Conservation (phyloP, 306 rosid genomes). For the Begonia peltatifolia region DNA sequence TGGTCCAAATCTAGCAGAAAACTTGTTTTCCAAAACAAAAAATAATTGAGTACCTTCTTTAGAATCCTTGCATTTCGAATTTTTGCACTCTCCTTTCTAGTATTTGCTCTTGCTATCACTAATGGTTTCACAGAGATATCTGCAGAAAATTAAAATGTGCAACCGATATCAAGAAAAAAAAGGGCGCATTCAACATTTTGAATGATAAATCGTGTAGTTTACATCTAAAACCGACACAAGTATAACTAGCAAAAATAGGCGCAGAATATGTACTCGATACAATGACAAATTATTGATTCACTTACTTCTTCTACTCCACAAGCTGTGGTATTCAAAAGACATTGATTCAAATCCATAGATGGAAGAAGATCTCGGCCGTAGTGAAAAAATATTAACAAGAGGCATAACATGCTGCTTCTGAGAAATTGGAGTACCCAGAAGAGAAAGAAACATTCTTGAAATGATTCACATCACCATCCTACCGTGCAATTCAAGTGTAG, state of each 20-base stretch:
- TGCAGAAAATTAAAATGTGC: slow-evolving; percentile 13
- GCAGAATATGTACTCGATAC: not conserved
- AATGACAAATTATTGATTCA: not conserved
- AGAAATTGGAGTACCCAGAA: not conserved
- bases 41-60: slow-evolving; percentile 40
- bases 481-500: slow-evolving; percentile 1
- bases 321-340: slow-evolving; percentile 21
- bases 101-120: slow-evolving; percentile 42
- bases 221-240: not conserved
- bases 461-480: not conserved
- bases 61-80: slow-evolving; percentile 47
- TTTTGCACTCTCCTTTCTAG: slow-evolving; percentile 54
- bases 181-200: not conserved
- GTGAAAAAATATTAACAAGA: slow-evolving; percentile 21
- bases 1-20: not conserved
- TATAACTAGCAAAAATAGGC: not conserved
- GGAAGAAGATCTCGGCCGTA: slow-evolving; percentile 24
- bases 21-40: not conserved
- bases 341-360: slow-evolving; percentile 24
- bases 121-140: slow-evolving; percentile 32
- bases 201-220: not conserved
- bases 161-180: not conserved
- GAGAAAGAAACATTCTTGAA: slow-evolving; percentile 2
- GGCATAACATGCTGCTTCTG: slow-evolving; percentile 16
- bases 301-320: slow-evolving; percentile 45